These are phyloP conservation scores for Dorcoceras hygrometricum DNA, from an alignment of 257 asterid genomes.

Conservation along the genomic window DNA sequence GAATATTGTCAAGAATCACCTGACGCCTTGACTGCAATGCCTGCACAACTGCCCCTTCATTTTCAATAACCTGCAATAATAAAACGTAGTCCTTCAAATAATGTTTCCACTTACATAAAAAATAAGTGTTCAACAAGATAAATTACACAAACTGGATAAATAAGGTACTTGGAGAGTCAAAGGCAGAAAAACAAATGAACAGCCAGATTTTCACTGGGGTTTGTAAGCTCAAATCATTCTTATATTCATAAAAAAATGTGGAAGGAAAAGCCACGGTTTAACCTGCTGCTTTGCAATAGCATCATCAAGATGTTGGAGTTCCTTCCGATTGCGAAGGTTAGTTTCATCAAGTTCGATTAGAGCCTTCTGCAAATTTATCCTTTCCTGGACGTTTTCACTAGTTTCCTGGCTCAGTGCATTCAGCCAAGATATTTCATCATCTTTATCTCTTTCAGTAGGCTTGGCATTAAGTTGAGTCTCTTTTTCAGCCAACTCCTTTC, in stretches of 20 bases:
- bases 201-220: slow-evolving; percentile 4
- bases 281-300: slow-evolving; percentile 91
- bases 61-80: slow-evolving; percentile 56
- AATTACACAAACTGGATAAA: slow-evolving; percentile 12
- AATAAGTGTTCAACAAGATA: slow-evolving; percentile 5
- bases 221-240: slow-evolving; percentile 7
- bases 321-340: slow-evolving; percentile 76
- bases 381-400: slow-evolving; percentile 91
- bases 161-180: slow-evolving; percentile 7
- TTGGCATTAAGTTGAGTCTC: slow-evolving; percentile 75
- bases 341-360: slow-evolving; percentile 87
- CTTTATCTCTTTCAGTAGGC: slow-evolving; percentile 62
- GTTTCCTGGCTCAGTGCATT: slow-evolving; percentile 82
- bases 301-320: slow-evolving; percentile 82
- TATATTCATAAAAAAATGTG: slow-evolving; percentile 11
- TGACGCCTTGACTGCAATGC: slow-evolving; percentile 81
- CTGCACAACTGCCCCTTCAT: slow-evolving; percentile 73
- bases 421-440: slow-evolving; percentile 71
- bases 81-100: slow-evolving; percentile 18
- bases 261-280: slow-evolving; percentile 17
- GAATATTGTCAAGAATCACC: slow-evolving; percentile 87
- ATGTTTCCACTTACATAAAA: slow-evolving; percentile 6
- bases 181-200: slow-evolving; percentile 11
- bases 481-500: slow-evolving; percentile 82
- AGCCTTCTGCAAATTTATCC: slow-evolving; percentile 94